A percentile compares a stretch with the other conserved stretches of the same genome.
These are phyloP conservation scores for Citrus trifoliata DNA, from an alignment of 345 rosid species.

Conservation along the genomic window DNA sequence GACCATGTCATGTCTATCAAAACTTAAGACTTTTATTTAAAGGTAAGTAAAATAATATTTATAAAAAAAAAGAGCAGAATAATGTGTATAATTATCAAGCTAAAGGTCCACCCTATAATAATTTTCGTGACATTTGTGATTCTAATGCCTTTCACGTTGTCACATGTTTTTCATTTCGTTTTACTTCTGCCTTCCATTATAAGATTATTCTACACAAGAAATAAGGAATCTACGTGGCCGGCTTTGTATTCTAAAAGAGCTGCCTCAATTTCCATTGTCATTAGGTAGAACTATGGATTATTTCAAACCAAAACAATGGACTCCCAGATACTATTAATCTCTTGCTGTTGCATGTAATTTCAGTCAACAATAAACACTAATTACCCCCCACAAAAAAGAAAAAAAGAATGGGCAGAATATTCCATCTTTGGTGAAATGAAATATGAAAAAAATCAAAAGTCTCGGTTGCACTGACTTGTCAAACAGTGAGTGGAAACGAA, in stretches of 20 bases:
- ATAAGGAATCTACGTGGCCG: background rate
- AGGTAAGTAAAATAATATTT: no score
- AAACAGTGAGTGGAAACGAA: background rate
- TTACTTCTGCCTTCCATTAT: no score
- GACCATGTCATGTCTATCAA: no score
- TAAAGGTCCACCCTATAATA: no score
- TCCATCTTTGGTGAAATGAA: background rate
- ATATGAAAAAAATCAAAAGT: no score
- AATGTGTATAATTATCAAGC: no score
- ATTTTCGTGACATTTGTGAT: no score
- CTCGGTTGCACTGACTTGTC: background rate
- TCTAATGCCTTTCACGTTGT: no score
- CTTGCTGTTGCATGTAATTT: background rate
- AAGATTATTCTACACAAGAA: no score
- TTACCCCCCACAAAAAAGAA: background rate
- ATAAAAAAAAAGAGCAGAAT: no score
- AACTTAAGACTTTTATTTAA: no score
- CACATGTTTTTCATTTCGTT: no score
- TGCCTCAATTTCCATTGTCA: background rate
- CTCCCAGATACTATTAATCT: background rate
- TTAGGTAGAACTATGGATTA: background rate
- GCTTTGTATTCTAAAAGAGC: background rate
- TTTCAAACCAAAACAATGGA: background rate
- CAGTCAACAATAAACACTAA: background rate
- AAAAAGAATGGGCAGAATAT: background rate